Evolutionary conservation across 345 rosid genomes (phyloP), one percentile per base, ranked within the genome.

Genomic region (Murraya paniculata): DNA sequence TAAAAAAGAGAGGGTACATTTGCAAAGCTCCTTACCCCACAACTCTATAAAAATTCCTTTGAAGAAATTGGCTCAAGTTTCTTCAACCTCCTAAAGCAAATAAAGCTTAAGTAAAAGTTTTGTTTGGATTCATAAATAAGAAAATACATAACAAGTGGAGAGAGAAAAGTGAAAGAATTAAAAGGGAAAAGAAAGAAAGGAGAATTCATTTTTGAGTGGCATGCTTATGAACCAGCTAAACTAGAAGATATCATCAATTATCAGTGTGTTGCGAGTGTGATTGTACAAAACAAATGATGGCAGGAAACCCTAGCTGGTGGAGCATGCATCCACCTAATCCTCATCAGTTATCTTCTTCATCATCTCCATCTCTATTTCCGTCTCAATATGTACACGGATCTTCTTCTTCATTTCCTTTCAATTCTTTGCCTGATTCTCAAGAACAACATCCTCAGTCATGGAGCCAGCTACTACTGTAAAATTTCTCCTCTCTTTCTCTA

Each of bases 281-380:
- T 68, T 78, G 81, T 67, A 71, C 70, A 73, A 72, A 57, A 70
- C 83, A 81, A 83, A 90, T 88, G 91, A 90, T 88, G 91, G 90
- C 87, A 73, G 91, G 91, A 86, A 90, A 89, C 89, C 92, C 92
- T 90, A 90, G 81, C 64, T 85, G 89, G 90, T 86, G 91, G 90
- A 88, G 88, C 84, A 82, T 87, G 89, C 86, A 81, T 85, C 89
- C 92, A 80, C 84, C 83, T 9, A 80, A 84, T 19, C 9, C 53
- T 70, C 86, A 74, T 57, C 87, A 84, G 16, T 62, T 87, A 81
- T 79, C 87, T 79, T 33, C 87, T 78, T 73, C 79, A 64, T 58
- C 82, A 80, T 73, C 85, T n/a, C 60, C 86, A 30, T 78, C 84
- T 65, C 77, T 78, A 58, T 84, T 80, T 13, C 79, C 89, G 76